These are phyloP conservation scores for Piloderma croceum DNA, from an alignment of 768 basidiomycete genomes.

Conservation along the genomic window DNA sequence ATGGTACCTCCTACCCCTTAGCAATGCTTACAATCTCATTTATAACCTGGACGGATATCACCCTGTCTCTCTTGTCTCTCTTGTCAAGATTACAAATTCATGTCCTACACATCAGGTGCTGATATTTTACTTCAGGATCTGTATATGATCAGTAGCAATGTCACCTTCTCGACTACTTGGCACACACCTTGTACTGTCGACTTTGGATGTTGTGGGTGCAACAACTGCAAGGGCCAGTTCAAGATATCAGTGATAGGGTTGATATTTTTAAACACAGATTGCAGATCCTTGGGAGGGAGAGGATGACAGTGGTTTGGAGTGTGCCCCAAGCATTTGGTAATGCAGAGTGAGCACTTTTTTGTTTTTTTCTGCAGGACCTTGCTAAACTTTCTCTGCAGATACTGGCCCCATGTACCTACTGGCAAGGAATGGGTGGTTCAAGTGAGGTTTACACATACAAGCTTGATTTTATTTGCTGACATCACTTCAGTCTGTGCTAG, in stretches of 20 bases:
- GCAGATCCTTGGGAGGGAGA: conserved; percentile 61
- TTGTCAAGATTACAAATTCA: conserved; percentile 62
- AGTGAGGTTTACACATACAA: conserved; percentile 65
- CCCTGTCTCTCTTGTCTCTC: conserved; percentile 54
- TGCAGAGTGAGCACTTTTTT: conserved; percentile 20
- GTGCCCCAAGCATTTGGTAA: conserved; percentile 77
- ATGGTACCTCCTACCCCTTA: conserved; percentile 63
- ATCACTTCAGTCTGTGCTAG: no score
- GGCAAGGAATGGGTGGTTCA: conserved; percentile 63
- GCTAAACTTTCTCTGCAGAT: conserved; percentile 31
- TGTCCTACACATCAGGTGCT: conserved; percentile 52
- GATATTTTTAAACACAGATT: conserved; percentile 58
- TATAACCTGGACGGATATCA: conserved; percentile 51
- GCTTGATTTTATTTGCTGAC: conserved; percentile 42
- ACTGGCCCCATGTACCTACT: conserved; percentile 59
- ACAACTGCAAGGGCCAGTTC: conserved; percentile 64
- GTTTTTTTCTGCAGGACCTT: background rate
- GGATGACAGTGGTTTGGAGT: conserved; percentile 68
- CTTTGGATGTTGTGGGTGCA: conserved; percentile 73
- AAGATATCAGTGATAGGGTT: conserved; percentile 64
- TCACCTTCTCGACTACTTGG: conserved; percentile 58
- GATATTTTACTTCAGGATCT: conserved; percentile 70
- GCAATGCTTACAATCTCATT: conserved; percentile 40
- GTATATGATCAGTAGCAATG: conserved; percentile 45
- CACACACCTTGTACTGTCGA: conserved; percentile 55